Conservation (phyloP, 2,329 filamentous ascomycete species). For the Dendryphion nanum region DNA sequence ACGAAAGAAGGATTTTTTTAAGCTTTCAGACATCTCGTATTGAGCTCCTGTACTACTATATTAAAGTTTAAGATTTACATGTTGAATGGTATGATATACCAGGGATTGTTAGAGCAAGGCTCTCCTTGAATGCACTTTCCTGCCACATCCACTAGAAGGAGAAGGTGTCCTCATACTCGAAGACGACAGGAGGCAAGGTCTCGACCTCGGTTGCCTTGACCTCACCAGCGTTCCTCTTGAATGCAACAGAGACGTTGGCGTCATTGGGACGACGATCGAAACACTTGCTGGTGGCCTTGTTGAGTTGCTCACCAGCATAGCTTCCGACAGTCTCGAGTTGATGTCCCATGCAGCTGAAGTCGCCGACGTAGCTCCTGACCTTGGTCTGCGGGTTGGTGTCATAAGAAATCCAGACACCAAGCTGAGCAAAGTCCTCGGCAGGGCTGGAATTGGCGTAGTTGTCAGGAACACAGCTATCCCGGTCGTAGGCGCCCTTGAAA, state of each 20-base stretch:
- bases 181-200: conserved; percentile 3
- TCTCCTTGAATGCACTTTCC: too few relatives aligned
- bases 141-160: too few relatives aligned
- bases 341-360: conserved; percentile 2
- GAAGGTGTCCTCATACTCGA: conserved; percentile 4
- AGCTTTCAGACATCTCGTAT: too few relatives aligned
- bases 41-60: too few relatives aligned
- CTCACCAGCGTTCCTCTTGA: neutral
- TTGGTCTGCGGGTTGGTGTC: neutral
- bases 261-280: conserved; percentile 6
- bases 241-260: conserved; percentile 4
- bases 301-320: conserved; percentile 4
- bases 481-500: neutral
- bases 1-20: too few relatives aligned
- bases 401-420: neutral
- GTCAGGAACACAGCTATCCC: neutral
- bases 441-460: neutral
- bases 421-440: neutral
- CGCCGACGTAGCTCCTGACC: neutral
- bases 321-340: neutral
- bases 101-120: too few relatives aligned
- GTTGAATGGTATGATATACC: too few relatives aligned
- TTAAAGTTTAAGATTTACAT: too few relatives aligned
- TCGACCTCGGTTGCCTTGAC: conserved; percentile 1
- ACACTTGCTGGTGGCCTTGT: conserved; percentile 4